Evolutionary conservation across 805 yeast species (phyloP).

Genomic region (Maudiozyma turicensis): DNA sequence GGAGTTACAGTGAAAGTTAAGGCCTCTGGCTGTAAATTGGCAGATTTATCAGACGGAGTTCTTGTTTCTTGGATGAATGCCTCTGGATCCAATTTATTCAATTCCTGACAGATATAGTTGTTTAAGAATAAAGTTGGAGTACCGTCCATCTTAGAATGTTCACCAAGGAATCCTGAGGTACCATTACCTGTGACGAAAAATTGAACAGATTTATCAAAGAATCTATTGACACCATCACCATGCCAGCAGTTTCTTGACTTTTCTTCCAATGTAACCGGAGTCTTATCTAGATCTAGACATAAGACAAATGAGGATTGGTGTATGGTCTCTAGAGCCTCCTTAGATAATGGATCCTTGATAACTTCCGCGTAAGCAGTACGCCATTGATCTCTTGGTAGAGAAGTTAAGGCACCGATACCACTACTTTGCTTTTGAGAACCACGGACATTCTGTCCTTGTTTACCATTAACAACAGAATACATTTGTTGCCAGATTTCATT

Average conservation of each 20-base stretch:
- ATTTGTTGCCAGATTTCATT: slow-evolving; percentile 50
- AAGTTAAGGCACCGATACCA: slow-evolving; percentile 71
- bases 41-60: not conserved
- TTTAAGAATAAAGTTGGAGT: slow-evolving; percentile 87
- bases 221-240: slow-evolving; percentile 89
- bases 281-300: slow-evolving; percentile 55
- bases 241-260: slow-evolving; percentile 85
- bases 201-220: slow-evolving; percentile 85
- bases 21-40: not conserved
- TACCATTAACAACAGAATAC: slow-evolving; percentile 37
- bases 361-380: slow-evolving; percentile 49
- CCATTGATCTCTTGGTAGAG: slow-evolving; percentile 82
- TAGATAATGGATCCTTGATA: slow-evolving; percentile 49
- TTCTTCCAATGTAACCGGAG: slow-evolving; percentile 72
- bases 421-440: slow-evolving; percentile 10
- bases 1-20: slow-evolving; percentile 54
- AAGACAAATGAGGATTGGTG: slow-evolving; percentile 72
- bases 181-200: slow-evolving; percentile 75
- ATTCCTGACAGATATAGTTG: slow-evolving; percentile 54
- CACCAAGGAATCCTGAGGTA: slow-evolving; percentile 86
- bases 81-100: slow-evolving; percentile 38
- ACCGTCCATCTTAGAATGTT: slow-evolving; percentile 97
- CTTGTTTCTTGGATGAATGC: slow-evolving; percentile 12
- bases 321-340: slow-evolving; percentile 52
- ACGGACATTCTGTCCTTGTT: not conserved